A percentile compares a stretch with the other conserved stretches of the same genome.
phyloP scores from a whole-genome alignment of 2,329 filamentous ascomycete species.

The Kalaharituber pfeilii region DNA sequence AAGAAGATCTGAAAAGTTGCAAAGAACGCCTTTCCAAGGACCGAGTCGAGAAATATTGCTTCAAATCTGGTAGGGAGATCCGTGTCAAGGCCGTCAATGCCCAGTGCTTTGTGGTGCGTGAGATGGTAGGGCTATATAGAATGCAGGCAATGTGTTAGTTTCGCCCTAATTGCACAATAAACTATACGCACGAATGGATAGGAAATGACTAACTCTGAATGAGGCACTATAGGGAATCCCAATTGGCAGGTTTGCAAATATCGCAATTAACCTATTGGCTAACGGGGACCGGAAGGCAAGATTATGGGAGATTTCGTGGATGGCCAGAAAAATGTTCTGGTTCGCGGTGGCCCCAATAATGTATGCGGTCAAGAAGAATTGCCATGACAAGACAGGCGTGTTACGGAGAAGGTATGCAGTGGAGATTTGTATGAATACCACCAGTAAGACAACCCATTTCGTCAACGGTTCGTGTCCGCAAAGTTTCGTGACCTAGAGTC shows the following conservation, averaged over 20 bases:
- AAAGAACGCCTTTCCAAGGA: conserved; percentile 95
- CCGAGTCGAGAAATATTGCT: conserved; percentile 80
- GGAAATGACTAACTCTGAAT: conserved; percentile 49
- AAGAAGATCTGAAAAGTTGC: conserved; percentile 98
- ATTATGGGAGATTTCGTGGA: conserved; percentile 98
- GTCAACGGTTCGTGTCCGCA: conserved; percentile 92
- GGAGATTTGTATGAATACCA: conserved; percentile 64
- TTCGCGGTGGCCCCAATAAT: conserved; percentile 86
- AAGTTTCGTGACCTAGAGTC: conserved; percentile 57
- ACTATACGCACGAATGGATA: neutral
- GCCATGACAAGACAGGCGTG: conserved; percentile 63
- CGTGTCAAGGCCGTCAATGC: conserved; percentile 87
- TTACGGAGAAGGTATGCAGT: conserved; percentile 62
- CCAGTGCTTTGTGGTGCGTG: conserved; percentile 96
- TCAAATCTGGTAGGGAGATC: conserved; percentile 86
- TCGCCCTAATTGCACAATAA: neutral
- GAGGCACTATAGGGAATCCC: conserved; percentile 90
- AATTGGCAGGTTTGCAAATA: conserved; percentile 90
- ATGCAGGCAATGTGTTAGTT: neutral
- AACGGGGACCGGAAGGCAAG: conserved; percentile 69
- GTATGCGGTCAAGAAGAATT: conserved; percentile 76
- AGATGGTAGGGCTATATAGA: conserved; percentile 67
- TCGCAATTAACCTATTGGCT: conserved; percentile 70
- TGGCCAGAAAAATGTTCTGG: conserved; percentile 95
- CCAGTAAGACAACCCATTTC: conserved; percentile 73